phyloP scores from a whole-genome alignment of 2,329 filamentous ascomycete species.

The Orbilia oligospora region DNA sequence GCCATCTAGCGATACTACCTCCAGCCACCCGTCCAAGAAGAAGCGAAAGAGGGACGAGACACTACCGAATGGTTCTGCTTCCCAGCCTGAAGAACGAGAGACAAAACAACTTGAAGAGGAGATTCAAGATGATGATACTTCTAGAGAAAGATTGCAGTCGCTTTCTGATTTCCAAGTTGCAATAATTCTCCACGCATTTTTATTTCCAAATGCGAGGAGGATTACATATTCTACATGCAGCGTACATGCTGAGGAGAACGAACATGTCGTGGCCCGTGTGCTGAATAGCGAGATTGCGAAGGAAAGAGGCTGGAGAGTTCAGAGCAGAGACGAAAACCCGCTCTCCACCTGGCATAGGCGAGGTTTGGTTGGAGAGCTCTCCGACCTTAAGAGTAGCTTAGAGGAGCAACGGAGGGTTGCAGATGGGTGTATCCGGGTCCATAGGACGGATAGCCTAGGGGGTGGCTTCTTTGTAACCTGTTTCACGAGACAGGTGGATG shows the following conservation, averaged over 20 bases:
- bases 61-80: constrained; percentile 21
- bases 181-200: constrained; percentile 85
- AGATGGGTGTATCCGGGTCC: constrained; percentile 48
- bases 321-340: constrained; percentile 80
- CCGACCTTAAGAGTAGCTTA: constrained; percentile 14
- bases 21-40: constrained; percentile 22
- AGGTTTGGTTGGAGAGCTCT: constrained; percentile 66
- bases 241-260: constrained; percentile 88
- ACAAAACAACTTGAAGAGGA: constrained; percentile 64
- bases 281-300: constrained; percentile 78
- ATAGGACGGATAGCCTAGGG: constrained; percentile 48
- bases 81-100: constrained; percentile 66
- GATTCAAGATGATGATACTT: constrained; percentile 71
- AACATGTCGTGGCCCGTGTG: constrained; percentile 82
- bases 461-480: constrained; percentile 59
- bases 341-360: constrained; percentile 81
- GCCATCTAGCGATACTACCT: constrained; percentile 25
- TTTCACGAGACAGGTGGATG: constrained; percentile 31
- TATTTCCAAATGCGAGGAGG: constrained; percentile 80
- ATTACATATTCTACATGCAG: constrained; percentile 97
- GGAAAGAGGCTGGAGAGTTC: constrained; percentile 81
- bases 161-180: constrained; percentile 85
- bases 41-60: constrained; percentile 60
- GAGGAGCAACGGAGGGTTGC: constrained; percentile 36
- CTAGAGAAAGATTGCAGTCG: constrained; percentile 76